These are phyloP conservation scores for Wallemia hederae DNA, from an alignment of 1,284 basidiomycete genomes.

Conservation along the genomic window DNA sequence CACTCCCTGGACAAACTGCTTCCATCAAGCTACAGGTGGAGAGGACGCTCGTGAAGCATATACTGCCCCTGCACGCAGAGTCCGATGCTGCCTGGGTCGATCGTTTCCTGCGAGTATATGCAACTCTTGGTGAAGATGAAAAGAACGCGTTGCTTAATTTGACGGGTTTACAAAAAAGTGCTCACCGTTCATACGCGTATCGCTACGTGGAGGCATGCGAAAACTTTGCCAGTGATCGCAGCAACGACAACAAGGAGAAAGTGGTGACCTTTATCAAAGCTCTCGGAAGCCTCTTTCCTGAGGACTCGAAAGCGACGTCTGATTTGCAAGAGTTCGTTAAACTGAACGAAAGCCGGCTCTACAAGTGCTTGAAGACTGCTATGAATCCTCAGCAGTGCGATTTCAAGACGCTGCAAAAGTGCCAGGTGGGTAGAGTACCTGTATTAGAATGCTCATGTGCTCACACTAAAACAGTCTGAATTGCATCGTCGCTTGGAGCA, in stretches of 20 bases:
- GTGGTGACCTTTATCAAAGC: conserved; percentile 26
- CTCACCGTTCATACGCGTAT: background rate
- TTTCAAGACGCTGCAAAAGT: conserved; percentile 47
- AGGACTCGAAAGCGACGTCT: conserved; percentile 39
- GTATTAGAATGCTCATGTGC: background rate
- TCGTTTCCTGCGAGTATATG: conserved; percentile 42
- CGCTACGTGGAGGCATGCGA: conserved; percentile 32
- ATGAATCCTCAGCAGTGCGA: conserved; percentile 49
- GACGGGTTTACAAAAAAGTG: conserved; percentile 21
- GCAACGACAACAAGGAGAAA: conserved; percentile 45
- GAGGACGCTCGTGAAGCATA: conserved; percentile 34
- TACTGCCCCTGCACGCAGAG: conserved; percentile 44
- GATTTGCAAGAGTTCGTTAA: conserved; percentile 63
- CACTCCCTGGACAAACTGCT: background rate
- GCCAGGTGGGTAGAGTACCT: conserved; percentile 24
- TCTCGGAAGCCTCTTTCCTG: conserved; percentile 27
- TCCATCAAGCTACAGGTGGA: conserved; percentile 26
- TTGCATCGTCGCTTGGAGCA: background rate
- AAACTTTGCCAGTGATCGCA: background rate
- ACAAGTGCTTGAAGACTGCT: conserved; percentile 50
- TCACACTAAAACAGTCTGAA: background rate
- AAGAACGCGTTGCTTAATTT: conserved; percentile 30
- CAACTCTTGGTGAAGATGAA: conserved; percentile 31
- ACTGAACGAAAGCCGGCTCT: conserved; percentile 54
- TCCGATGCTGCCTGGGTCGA: conserved; percentile 58